Evolutionary conservation across 495 filamentous ascomycete species (phyloP), one percentile per base, ranked within the genome.

Genomic region (Symbiotaphrina buchneri): DNA sequence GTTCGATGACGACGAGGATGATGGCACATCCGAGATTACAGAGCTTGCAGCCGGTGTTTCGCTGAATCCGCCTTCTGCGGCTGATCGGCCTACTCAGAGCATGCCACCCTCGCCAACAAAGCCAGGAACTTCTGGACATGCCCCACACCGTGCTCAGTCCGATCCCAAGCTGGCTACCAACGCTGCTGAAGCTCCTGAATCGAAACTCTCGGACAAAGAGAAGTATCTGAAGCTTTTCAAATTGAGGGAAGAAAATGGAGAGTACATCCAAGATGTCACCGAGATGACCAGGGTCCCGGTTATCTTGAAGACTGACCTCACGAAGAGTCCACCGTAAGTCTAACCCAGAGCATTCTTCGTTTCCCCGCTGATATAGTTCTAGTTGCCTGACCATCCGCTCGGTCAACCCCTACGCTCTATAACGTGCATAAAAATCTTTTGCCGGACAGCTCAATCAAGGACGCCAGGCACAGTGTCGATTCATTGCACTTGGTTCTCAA

Each of bases 341-440:
- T 15, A 21, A 35, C 28, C 13, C 36, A 18, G 10, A 33, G 18
- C 17, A 6, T 24, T 29, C 31, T 30, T 24, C 16, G 29, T 27
- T 20, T 17, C 22, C 38, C 2, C 4, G 10, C 16, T 25, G 17
- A 57, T 30, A 23, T 32, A 34, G 42, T 47, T 32, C 34, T 20
- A 95, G 85, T 32, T 97, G 87, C 62, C 58, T 97, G 47, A 97
- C 87, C 5, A 94, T 97, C 47, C 82, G 87, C 32, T 93, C 87
- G 18, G 62, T 97, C 41, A 97, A 97, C 59, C 87, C 87, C 20
- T 97, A 80, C 47, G 87, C 87, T 40, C 64, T 97, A 36, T 97
- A 52, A 58, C 30, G 23, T 7, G 27, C 27, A 11, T 14, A 2
- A 30, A 32, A 25, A 25, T 8, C 22, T 25, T 25, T n/a, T 8